Percentiles rank a stretch among this genome's conserved stretches.
These are phyloP conservation scores for Papiliotrema laurentii DNA, from an alignment of 1,284 basidiomycete species.

Conservation along the genomic window DNA sequence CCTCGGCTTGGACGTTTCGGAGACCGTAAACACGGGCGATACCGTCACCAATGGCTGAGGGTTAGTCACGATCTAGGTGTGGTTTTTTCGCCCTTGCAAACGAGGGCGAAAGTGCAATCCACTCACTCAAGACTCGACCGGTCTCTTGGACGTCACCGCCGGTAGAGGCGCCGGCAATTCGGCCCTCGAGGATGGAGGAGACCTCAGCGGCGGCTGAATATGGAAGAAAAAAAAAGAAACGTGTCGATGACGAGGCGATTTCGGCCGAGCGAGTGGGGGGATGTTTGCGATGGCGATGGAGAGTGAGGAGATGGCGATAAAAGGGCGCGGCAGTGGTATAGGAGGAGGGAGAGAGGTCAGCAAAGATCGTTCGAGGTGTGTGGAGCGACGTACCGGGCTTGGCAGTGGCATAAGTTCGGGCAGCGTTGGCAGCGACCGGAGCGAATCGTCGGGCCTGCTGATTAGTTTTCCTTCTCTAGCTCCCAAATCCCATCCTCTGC, in stretches of 20 bases:
- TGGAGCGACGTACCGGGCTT: constrained; percentile 76
- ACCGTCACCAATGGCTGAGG: constrained; percentile 97
- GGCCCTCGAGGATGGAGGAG: constrained; percentile 96
- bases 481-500: not conserved
- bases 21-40: constrained; percentile 95
- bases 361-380: constrained; percentile 9
- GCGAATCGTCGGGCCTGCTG: constrained; percentile 24
- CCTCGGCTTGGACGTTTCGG: constrained; percentile 82
- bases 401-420: constrained; percentile 84
- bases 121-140: constrained; percentile 92
- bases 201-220: constrained; percentile 91
- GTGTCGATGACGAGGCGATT: constrained; percentile 1
- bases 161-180: constrained; percentile 87
- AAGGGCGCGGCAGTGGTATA: not conserved
- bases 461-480: constrained; percentile 10
- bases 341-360: constrained; percentile 28
- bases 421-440: constrained; percentile 57
- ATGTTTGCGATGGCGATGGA: constrained; percentile 1
- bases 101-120: not conserved
- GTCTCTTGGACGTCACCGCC: constrained; percentile 97
- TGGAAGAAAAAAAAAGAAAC: constrained; percentile 1
- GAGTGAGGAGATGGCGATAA: not conserved
- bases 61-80: constrained; percentile 1
- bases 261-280: constrained; percentile 7
- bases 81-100: no score